Conservation (phyloP, 1,139 yeast species). For the Zygoascus meyerae region DNA sequence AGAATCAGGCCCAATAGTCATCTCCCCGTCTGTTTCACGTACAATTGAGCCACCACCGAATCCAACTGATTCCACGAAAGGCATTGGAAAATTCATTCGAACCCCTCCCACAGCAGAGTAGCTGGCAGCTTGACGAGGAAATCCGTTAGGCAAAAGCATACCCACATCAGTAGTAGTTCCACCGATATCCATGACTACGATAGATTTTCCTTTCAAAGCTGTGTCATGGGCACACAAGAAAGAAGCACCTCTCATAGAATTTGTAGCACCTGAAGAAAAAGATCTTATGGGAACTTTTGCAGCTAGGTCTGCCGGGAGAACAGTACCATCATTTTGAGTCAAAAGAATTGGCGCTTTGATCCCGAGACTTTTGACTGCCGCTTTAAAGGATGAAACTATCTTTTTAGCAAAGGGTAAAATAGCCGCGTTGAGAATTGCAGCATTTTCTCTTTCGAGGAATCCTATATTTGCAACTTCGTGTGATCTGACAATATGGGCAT, state of each 20-base stretch:
- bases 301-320: conserved; percentile 36
- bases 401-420: conserved; percentile 38
- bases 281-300: conserved; percentile 38
- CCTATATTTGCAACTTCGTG: conserved; percentile 40
- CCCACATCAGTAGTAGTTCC: conserved; percentile 46
- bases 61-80: conserved; percentile 41
- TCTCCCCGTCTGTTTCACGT: conserved; percentile 22
- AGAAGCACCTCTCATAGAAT: conserved; percentile 45
- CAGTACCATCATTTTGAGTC: conserved; percentile 44
- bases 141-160: conserved; percentile 36
- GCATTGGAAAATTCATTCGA: conserved; percentile 42
- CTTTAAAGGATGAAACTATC: conserved; percentile 35
- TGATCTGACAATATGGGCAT: conserved; percentile 35
- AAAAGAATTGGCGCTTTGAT: conserved; percentile 37
- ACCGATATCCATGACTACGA: conserved; percentile 41
- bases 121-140: conserved; percentile 39
- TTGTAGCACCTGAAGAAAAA: conserved; percentile 43
- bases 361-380: conserved; percentile 32
- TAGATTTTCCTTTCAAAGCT: conserved; percentile 26
- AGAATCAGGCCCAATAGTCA: conserved; percentile 40
- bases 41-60: conserved; percentile 44
- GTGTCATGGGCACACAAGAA: conserved; percentile 34
- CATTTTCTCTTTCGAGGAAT: conserved; percentile 40
- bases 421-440: conserved; percentile 41
- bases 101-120: conserved; percentile 40